Base-by-base conservation (phyloP, 371 early-diverging fungal species). In the Nosema bombycis region DNA sequence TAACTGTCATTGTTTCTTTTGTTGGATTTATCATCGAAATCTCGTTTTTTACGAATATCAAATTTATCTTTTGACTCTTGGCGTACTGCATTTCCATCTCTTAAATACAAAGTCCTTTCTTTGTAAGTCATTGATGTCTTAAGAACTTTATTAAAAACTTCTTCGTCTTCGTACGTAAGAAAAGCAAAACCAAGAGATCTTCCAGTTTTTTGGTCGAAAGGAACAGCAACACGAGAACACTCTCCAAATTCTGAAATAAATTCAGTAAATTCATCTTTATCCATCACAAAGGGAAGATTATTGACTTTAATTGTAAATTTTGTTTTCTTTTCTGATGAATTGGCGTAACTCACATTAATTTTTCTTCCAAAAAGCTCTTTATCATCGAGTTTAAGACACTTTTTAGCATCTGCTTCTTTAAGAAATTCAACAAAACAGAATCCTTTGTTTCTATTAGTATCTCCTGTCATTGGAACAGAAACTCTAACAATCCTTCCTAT, bases 391-490 rank as follows among this genome's bases (percentile, higher is more conserved):
- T 80, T 73, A 18, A 83, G 60, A 36, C 71, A 76, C 64, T 80
- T 79, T 46, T 78, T 62, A 46, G 83, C 84, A 28, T 79, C 76
- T 18, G 72, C 71, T 70, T 82, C 72, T 29, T 76, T 77, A 30
- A 75, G 63, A 71, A 85, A 86, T 80, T 85, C 84, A 71, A 86
- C 77, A 84, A 84, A 86, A 34, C 75, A 82, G 77, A 84, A 86
- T 14, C 86, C 86, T 74, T 85, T 86, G 71, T 84, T 82, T 30
- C 79, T 73, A 26, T 60, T 55, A 15, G 37, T 55, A 64, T 82
- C 78, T 24, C 70, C 57, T 23, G 70, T 75, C 66, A 70, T 74
- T 28, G 86, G 86, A 34, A 86, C 80, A 46, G 80, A 72, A 15
- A 85, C 70, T n/a, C 83, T 67, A 26, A 64, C 69, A n/a, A 85